These are phyloP conservation scores for Seiridium cupressi DNA, from an alignment of 2,329 filamentous ascomycete genomes.

Conservation along the genomic window DNA sequence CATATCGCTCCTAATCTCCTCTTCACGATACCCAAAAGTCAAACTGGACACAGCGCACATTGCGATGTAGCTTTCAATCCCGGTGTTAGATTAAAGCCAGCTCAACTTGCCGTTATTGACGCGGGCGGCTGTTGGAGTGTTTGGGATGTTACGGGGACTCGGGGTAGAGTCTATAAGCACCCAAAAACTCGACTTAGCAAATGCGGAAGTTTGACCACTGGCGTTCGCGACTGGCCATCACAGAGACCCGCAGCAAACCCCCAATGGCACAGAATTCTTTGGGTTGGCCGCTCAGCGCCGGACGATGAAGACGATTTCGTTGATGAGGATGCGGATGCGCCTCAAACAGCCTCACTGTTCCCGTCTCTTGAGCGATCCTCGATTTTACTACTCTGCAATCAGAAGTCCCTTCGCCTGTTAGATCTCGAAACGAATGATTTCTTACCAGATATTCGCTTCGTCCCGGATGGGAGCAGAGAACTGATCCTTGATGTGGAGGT, in stretches of 20 bases:
- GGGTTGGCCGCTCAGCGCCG: conserved; percentile 30
- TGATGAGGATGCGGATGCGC: conserved; percentile 27
- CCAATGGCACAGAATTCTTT: conserved; percentile 41
- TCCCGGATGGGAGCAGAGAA: conserved; percentile 17
- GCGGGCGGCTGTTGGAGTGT: conserved; percentile 64
- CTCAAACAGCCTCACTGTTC: conserved; percentile 19
- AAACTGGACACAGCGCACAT: conserved; percentile 55
- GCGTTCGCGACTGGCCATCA: conserved; percentile 33
- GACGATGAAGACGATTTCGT: conserved; percentile 29
- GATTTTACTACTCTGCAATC: conserved; percentile 42
- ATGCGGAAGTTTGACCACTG: conserved; percentile 43
- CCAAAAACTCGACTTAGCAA: conserved; percentile 30
- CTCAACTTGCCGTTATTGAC: conserved; percentile 67
- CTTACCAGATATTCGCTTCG: conserved; percentile 22
- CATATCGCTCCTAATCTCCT: conserved; percentile 56
- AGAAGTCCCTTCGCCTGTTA: conserved; percentile 24
- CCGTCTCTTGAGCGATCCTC: conserved; percentile 52
- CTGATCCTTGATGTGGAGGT: conserved; percentile 25
- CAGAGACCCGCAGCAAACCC: conserved; percentile 23
- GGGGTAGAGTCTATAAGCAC: conserved; percentile 30
- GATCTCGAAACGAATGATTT: conserved; percentile 21
- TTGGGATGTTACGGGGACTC: conserved; percentile 54
- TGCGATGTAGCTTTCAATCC: conserved; percentile 67
- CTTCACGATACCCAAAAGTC: conserved; percentile 45
- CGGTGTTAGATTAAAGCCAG: conserved; percentile 41